A percentile compares a stretch with the other conserved stretches of the same genome.
phyloP scores from a whole-genome alignment of 768 basidiomycete species.

The Tulasnella sp. region DNA sequence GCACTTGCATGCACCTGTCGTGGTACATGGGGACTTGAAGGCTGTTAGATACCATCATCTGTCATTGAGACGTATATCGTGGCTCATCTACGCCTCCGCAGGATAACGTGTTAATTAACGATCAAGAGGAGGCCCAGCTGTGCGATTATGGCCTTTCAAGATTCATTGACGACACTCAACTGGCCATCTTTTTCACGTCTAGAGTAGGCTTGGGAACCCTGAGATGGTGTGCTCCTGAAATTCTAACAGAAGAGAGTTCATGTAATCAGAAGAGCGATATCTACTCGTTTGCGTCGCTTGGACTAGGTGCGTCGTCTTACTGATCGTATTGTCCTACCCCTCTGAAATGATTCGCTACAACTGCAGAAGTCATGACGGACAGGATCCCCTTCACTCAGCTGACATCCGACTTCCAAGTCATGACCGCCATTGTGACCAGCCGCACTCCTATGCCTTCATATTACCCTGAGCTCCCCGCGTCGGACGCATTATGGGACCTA shows the following conservation, averaged over 20 bases:
- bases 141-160: slow-evolving; percentile 11
- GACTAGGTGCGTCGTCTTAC: not conserved
- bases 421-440: too few relatives aligned
- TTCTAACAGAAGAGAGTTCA: not conserved
- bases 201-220: not conserved
- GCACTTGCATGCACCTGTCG: not conserved
- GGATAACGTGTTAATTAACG: slow-evolving; percentile 7
- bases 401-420: too few relatives aligned
- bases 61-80: too few relatives aligned
- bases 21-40: not conserved
- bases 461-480: too few relatives aligned
- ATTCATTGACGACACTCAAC: not conserved
- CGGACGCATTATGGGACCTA: too few relatives aligned
- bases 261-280: slow-evolving; percentile 3
- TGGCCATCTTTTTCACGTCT: not conserved
- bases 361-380: too few relatives aligned
- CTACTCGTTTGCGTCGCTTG: not conserved
- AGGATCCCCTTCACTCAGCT: too few relatives aligned
- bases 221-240: slow-evolving; percentile 4
- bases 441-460: too few relatives aligned
- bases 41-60: too few relatives aligned
- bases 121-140: not conserved
- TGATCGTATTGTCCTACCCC: too few relatives aligned
- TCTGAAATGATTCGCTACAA: too few relatives aligned
- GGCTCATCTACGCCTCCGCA: not conserved